These are phyloP conservation scores for Nicotiana benthamiana DNA, from an alignment of 257 asterid genomes.

Conservation along the genomic window DNA sequence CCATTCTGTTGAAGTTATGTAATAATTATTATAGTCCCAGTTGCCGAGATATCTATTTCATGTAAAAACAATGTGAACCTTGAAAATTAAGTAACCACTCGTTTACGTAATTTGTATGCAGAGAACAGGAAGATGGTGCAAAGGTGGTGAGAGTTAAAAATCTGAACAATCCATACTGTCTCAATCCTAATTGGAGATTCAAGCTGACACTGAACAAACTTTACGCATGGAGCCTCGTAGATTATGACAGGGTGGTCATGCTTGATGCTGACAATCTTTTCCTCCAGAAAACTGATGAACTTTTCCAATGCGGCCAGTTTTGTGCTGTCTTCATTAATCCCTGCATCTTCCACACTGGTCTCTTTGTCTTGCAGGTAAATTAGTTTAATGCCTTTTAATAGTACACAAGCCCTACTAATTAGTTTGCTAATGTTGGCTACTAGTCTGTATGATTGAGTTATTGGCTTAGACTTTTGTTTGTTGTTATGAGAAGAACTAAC, in stretches of 20 bases:
- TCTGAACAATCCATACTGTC: constrained; percentile 56
- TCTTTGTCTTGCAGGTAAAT: constrained; percentile 79
- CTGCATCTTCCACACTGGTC: constrained; percentile 95
- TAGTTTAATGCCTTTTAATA: background rate
- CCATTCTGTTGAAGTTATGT: background rate
- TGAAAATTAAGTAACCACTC: background rate
- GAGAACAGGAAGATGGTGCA: constrained; percentile 70
- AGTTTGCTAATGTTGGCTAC: background rate
- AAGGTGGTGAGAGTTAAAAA: constrained; percentile 66
- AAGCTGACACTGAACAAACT: constrained; percentile 73
- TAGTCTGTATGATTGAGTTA: background rate
- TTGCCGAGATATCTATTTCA: background rate
- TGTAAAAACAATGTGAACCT: background rate
- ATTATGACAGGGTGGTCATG: constrained; percentile 80
- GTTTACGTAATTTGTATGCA: constrained; percentile 7
- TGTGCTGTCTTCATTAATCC: constrained; percentile 95
- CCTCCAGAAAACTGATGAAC: constrained; percentile 62
- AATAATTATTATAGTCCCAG: too few species aligned
- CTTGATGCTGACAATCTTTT: constrained; percentile 92
- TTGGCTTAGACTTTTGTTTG: background rate
- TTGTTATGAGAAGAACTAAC: background rate
- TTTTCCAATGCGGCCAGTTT: constrained; percentile 84
- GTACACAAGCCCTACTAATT: background rate
- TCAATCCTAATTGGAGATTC: constrained; percentile 52
- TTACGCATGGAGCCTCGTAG: constrained; percentile 84